Evolutionary conservation across 176 grass and related monocot genomes (phyloP).

Genomic region (Oryza australiensis): DNA sequence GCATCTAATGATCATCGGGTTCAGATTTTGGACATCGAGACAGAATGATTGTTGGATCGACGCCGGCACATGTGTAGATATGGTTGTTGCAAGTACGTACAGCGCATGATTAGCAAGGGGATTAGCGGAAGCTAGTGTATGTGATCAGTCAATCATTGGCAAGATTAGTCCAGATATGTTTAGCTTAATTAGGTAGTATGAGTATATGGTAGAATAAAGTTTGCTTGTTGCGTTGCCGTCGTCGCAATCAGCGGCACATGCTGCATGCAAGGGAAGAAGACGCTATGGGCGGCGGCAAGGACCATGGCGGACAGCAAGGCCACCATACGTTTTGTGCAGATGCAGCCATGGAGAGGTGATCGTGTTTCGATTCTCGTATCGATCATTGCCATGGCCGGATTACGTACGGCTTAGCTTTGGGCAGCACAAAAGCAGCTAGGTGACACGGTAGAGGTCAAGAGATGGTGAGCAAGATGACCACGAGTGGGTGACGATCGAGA

Average conservation of each 20-base stretch:
- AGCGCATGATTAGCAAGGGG: background rate
- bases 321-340: background rate
- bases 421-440: too few species aligned
- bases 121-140: background rate
- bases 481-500: too few species aligned
- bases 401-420: too few species aligned
- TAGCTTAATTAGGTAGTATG: background rate
- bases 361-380: background rate
- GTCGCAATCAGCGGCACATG: slow-evolving; percentile 38
- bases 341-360: background rate
- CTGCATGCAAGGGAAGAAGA: background rate
- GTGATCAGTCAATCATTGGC: background rate
- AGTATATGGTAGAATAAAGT: too few species aligned
- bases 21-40: background rate
- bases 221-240: too few species aligned
- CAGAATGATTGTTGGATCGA: slow-evolving; percentile 18
- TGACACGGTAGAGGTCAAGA: too few species aligned
- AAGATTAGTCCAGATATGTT: background rate
- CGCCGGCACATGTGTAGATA: background rate
- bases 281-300: background rate
- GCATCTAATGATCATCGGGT: background rate
- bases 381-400: background rate
- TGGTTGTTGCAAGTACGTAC: slow-evolving; percentile 3
- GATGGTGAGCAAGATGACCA: too few species aligned
- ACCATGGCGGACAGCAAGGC: background rate